Evolutionary conservation across 495 filamentous ascomycete species (phyloP), one percentile per base, ranked within the genome.

Genomic region (Melanomma pulvis-pyrius): DNA sequence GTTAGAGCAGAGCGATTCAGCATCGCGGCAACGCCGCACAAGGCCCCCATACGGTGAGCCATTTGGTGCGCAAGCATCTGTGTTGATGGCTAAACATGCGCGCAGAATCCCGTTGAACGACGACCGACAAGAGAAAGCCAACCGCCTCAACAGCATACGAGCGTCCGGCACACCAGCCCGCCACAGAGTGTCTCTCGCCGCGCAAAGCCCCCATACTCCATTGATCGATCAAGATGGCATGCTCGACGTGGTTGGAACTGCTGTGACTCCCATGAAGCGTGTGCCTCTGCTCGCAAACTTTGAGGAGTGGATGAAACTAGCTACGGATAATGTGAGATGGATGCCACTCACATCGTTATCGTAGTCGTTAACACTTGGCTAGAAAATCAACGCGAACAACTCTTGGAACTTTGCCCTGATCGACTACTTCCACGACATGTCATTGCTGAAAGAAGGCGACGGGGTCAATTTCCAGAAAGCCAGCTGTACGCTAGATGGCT

Each of bases 261-360:
- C 87, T 17, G 89, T 97, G 53, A 98, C 94, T 30, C 94, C 94
- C 17, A 92, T 97, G 89, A 96, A 97, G 82, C 90, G 94, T 46
- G 49, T 96, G 32, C 96, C 94, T 0, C 90, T 99, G 60, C 75
- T 98, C 56, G 96, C 96, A 56, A 98, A 98, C 78, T 99, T 98
- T 72, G 94, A 99, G 77, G 96, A 99, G 74, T 98, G 94, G 94
- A 98, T 99, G 96, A 99, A 98, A 84, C 93, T 98, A 91, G 96
- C 96, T 11, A 98, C 93, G 24, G 94, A 99, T 80, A 99, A 99
- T 69, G 76, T 78, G 62, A 46, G 64, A 21, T 54, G 15, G n/a
- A 49, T 3, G n/a, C 17, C 7, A 13, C 25, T 50, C 17, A 28
- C 21, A 30, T 51, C 5, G 17, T 21, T 13, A 50, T 6, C 8